A percentile compares a stretch with the other conserved stretches of the same genome.
These are phyloP conservation scores for Taphrina communis DNA, from an alignment of 1,139 yeast genomes.

Conservation along the genomic window DNA sequence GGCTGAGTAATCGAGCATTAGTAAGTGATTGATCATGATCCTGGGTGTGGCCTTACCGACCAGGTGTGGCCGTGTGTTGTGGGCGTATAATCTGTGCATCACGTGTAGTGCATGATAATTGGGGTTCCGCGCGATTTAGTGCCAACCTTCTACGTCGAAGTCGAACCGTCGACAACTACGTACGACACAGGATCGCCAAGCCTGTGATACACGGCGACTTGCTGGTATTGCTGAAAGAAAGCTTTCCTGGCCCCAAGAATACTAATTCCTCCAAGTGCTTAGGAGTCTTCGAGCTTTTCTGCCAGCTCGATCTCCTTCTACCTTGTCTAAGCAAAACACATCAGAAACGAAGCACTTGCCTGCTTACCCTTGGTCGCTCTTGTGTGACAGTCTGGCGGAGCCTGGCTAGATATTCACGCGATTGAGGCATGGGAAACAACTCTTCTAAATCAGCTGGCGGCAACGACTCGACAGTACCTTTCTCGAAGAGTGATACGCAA, in stretches of 20 bases:
- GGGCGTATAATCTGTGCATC: not conserved
- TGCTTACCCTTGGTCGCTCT: not conserved
- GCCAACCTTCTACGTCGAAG: slow-evolving; percentile 1
- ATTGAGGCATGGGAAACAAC: slow-evolving; percentile 45
- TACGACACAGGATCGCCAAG: not conserved
- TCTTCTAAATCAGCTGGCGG: slow-evolving; percentile 49
- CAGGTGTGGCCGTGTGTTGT: too few species aligned
- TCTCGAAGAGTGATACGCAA: slow-evolving; percentile 55
- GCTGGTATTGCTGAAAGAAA: too few species aligned
- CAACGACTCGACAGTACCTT: slow-evolving; percentile 53
- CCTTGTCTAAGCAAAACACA: not conserved
- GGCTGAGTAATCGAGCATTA: too few species aligned
- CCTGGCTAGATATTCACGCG: slow-evolving; percentile 8
- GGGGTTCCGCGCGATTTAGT: not conserved
- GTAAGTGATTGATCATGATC: not conserved
- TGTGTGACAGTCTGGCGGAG: slow-evolving; percentile 3
- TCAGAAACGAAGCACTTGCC: slow-evolving; percentile 15
- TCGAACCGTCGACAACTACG: not conserved
- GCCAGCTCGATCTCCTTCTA: not conserved
- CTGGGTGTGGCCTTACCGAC: not conserved
- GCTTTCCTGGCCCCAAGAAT: not conserved
- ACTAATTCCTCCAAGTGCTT: not conserved
- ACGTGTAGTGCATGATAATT: not conserved
- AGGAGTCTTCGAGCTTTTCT: too few species aligned
- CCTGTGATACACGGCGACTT: not conserved